Evolutionary conservation across 805 yeast species (phyloP), one percentile per base, ranked within the genome.

Genomic region (Zygosaccharomyces bisporus): DNA sequence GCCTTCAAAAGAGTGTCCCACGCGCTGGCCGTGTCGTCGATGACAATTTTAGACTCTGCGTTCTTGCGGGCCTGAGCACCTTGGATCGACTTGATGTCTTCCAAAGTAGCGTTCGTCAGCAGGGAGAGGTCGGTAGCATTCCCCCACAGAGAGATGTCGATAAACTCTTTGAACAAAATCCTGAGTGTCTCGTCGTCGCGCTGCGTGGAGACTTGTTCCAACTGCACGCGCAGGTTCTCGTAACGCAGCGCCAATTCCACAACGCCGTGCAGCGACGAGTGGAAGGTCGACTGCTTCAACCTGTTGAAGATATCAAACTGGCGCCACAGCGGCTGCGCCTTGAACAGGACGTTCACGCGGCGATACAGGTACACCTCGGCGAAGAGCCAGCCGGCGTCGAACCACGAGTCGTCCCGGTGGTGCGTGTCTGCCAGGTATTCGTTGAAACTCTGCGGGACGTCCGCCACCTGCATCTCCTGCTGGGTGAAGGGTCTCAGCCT

Each of bases 121-220:
- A 95, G 70, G 0, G 97, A 88, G 58, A 93, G 74, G 65, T 93
- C 99, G 3, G 97, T 87, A 14, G 98, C 97, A 65, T 93, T 93
- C 20, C 99, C 99, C 99, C 99, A 93, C 43, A 93, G 68, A 0
- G 96, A 86, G 44, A 91, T 78, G 60, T 89, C 95, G 34, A 86
- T 67, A 50, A 90, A 85, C 62, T 93, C 99, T 49, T 73, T 77
- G 71, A 89, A 90, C 35, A 88, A 68, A 9, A 83, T 55, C 48
- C 72, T 63, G 50, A 81, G 63, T 0, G 74, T 63, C 4, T 76
- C 80, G 45, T 72, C 76, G 13, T 53, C 47, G 3, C 50, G 47
- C 13, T 23, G 41, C 1, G 36, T 39, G 10, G 39, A 20, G 2
- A 43, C 21, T 9, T 43, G 36, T 6, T 51, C 40, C 34, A 65